These are phyloP conservation scores for Calonectria pauciramosa DNA, from an alignment of 2,329 filamentous ascomycete species.

Conservation along the genomic window DNA sequence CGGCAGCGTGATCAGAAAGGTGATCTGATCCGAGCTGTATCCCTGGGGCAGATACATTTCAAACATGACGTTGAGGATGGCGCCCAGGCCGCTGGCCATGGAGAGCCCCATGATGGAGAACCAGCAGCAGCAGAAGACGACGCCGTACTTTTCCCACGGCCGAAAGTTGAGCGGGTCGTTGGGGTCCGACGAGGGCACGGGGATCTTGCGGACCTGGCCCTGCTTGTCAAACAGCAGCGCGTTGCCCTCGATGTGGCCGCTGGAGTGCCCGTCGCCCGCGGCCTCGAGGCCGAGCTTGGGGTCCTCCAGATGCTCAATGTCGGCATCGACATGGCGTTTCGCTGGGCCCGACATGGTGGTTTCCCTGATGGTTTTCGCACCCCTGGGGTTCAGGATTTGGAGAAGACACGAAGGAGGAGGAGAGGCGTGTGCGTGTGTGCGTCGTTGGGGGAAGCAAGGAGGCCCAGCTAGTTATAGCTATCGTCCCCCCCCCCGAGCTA, in stretches of 20 bases:
- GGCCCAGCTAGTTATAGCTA: not conserved
- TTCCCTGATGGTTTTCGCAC: not conserved
- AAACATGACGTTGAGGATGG: constrained; percentile 14
- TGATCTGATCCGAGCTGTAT: constrained; percentile 10
- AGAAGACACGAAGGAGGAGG: not conserved
- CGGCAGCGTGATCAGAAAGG: not conserved
- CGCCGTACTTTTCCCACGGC: constrained; percentile 14
- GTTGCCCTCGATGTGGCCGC: constrained; percentile 7
- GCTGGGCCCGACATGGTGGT: not conserved
- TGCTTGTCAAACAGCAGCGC: constrained; percentile 5
- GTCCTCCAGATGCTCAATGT: not conserved
- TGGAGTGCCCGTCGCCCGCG: not conserved
- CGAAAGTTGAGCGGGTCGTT: constrained; percentile 19
- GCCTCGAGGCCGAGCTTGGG: not conserved
- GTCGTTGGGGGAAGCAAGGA: not conserved
- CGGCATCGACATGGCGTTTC: not conserved
- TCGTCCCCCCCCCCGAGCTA: not conserved
- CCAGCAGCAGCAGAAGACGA: constrained; percentile 18
- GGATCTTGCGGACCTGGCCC: constrained; percentile 7
- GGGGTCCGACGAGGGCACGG: constrained; percentile 12
- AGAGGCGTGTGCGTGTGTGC: not conserved
- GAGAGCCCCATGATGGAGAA: constrained; percentile 19
- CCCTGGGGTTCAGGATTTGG: not conserved
- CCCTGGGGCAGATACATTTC: constrained; percentile 12
- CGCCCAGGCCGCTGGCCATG: constrained; percentile 12